Evolutionary conservation across 805 yeast genomes (phyloP), one percentile per base, ranked within the genome.

Genomic region (Suhomyces emberorum): DNA sequence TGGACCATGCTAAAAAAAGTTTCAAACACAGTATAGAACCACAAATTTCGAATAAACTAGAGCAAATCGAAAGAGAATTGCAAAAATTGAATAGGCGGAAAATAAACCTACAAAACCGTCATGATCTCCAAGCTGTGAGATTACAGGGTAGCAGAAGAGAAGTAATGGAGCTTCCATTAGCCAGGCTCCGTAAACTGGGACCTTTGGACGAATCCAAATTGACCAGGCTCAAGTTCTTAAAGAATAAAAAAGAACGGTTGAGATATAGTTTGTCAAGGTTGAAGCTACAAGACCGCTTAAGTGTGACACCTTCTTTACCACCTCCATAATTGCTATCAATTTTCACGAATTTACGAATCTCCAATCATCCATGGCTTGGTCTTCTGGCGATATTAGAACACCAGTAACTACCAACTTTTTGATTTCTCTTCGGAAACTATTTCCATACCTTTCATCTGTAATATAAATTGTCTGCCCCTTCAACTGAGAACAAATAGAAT

Each of bases 211-310:
- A 58, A 8, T 57, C 43, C 31, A 69, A 71, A 28, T 29, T 69
- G 12, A 64, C 65, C 6, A 52, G 63, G 28, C 53, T 74, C 44
- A 58, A 61, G 41, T 54, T 63, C 30, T 46, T 74, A 40, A 58
- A 59, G 41, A 57, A 66, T 41, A 69, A 72, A 55, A 70, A 62
- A 49, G 69, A 69, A 38, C 51, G 78, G 34, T 55, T 73, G 51
- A 61, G 62, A 55, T 62, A 67, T 46, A 57, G 60, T 29, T 47
- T 69, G 37, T 54, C 68, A 14, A 38, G 55, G 24, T 24, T 44
- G 34, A 46, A 38, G 12, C 37, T 47, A n/a, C 54, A 49, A 32
- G 48, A 38, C 35, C 28, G 44, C 34, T 40, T 49, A 34, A 37
- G 42, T 19, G 22, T 34, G 38, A 38, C 38, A 6, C 42, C 42